A percentile compares a stretch with the other conserved stretches of the same genome.
Evolutionary conservation across 2,329 filamentous ascomycete species (phyloP).

Genomic region (Hymenoscyphus linearis): DNA sequence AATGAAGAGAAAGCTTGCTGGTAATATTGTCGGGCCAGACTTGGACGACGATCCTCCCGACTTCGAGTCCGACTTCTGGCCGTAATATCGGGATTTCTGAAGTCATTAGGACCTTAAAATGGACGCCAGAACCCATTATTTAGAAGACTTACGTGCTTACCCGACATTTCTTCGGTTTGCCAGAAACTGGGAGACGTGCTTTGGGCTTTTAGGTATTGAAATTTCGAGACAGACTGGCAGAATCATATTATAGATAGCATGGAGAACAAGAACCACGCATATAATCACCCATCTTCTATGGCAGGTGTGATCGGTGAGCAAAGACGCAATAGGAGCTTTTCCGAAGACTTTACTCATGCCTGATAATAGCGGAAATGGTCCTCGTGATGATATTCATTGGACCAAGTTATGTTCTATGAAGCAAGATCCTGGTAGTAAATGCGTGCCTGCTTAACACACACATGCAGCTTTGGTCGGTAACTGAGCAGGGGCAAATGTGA

Average conservation of each 20-base stretch:
- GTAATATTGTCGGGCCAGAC: background rate
- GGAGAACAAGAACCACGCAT: background rate
- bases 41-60: constrained; percentile 2
- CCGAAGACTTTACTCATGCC: constrained; percentile 1
- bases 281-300: background rate
- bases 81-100: background rate
- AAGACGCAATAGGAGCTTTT: background rate
- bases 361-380: constrained; percentile 1
- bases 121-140: background rate
- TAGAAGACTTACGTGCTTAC: background rate
- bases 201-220: background rate
- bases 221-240: background rate
- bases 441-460: constrained; percentile 13
- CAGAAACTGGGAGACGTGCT: background rate
- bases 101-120: background rate
- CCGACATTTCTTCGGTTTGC: background rate
- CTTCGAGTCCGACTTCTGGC: constrained; percentile 7
- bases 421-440: constrained; percentile 15
- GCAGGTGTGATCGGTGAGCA: background rate
- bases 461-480: constrained; percentile 17
- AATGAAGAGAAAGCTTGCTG: constrained; percentile 34
- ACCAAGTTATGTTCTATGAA: constrained; percentile 2
- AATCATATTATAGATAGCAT: background rate
- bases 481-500: constrained; percentile 6
- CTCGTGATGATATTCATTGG: constrained; percentile 22